A percentile compares a stretch with the other conserved stretches of the same genome.
phyloP scores from a whole-genome alignment of 1,139 yeast genomes.

The Yamadazyma sp. region DNA sequence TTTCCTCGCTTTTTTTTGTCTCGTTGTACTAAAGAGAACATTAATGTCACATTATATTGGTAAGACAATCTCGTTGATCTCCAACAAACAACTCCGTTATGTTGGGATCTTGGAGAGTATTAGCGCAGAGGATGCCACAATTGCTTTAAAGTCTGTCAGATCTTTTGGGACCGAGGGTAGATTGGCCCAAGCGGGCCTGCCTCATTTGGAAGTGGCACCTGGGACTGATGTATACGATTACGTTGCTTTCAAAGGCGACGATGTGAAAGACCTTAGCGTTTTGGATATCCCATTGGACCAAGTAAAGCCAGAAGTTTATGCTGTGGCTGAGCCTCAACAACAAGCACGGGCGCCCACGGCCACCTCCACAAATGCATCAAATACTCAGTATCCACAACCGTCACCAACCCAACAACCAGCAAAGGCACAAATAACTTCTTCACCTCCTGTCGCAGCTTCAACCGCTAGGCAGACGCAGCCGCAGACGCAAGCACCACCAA shows the following conservation, averaged over 20 bases:
- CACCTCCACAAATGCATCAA: constrained; percentile 3
- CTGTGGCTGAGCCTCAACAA: constrained; percentile 5
- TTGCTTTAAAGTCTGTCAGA: constrained; percentile 78
- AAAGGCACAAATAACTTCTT: constrained; percentile 11
- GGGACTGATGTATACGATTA: constrained; percentile 71
- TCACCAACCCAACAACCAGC: constrained; percentile 14
- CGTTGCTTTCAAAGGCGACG: constrained; percentile 88
- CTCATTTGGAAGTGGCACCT: constrained; percentile 71
- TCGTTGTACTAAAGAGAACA: background rate
- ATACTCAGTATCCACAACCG: constrained; percentile 6
- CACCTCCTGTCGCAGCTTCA: constrained; percentile 10
- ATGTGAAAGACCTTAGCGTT: constrained; percentile 86
- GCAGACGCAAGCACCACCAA: constrained; percentile 13
- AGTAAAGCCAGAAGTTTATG: constrained; percentile 37
- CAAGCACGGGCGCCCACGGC: constrained; percentile 4
- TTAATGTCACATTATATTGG: constrained; percentile 87
- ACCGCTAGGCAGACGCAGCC: constrained; percentile 9
- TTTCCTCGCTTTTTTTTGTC: constrained; percentile 3
- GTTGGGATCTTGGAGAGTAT: constrained; percentile 86
- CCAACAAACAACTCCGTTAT: constrained; percentile 84
- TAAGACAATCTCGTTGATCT: constrained; percentile 84
- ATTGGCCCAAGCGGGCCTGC: constrained; percentile 56
- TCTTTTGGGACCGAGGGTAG: constrained; percentile 95
- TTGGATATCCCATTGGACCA: constrained; percentile 65
- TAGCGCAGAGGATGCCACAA: constrained; percentile 89